phyloP scores from a whole-genome alignment of 1,284 basidiomycete species.

The Trichosporon inkin region DNA sequence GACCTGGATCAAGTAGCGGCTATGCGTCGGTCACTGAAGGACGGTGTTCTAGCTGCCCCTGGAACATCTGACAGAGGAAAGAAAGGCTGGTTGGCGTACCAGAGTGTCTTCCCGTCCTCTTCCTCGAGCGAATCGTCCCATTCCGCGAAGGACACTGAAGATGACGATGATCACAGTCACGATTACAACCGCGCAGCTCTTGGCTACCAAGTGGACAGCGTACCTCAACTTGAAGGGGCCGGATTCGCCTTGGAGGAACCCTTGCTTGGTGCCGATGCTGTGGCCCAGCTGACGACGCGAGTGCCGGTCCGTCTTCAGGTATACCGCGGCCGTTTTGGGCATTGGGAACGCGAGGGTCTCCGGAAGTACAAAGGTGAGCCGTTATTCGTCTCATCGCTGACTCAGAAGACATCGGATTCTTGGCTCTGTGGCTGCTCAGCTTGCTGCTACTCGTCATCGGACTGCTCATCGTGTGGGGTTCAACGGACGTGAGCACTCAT shows the following conservation, averaged over 20 bases:
- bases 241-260: constrained; percentile 33
- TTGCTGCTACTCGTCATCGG: constrained; percentile 42
- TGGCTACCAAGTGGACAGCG: neutral
- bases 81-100: constrained; percentile 51
- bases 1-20: constrained; percentile 38
- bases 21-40: constrained; percentile 32
- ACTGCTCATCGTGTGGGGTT: constrained; percentile 49
- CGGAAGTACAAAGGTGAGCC: constrained; percentile 48
- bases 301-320: constrained; percentile 46
- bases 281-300: constrained; percentile 21
- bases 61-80: constrained; percentile 20
- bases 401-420: constrained; percentile 40
- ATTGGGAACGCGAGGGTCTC: constrained; percentile 46
- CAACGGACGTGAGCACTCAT: constrained; percentile 39
- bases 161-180: constrained; percentile 25
- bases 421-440: constrained; percentile 45
- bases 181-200: neutral
- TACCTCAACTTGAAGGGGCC: constrained; percentile 1
- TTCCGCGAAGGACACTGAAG: constrained; percentile 42
- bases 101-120: constrained; percentile 47
- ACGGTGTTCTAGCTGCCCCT: neutral
- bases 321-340: constrained; percentile 46
- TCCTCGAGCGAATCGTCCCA: constrained; percentile 35
- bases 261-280: constrained; percentile 37
- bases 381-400: neutral